Conservation (phyloP, 2,329 filamentous ascomycete genomes). For the Epichloe aotearoae region DNA sequence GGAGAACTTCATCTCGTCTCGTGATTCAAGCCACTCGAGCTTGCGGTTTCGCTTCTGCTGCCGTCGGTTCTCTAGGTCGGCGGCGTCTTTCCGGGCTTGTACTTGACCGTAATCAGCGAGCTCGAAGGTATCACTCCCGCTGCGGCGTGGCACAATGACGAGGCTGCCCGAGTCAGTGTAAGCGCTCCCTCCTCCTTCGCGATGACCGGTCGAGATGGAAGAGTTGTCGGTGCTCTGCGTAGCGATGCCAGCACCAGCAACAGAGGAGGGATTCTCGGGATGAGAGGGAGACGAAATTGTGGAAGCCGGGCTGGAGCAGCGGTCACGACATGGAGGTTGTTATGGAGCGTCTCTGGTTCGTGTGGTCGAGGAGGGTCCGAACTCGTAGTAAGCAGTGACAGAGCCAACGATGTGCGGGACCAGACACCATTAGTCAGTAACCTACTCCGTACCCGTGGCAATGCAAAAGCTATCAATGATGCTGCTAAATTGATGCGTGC, state of each 20-base stretch:
- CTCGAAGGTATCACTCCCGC: conserved; percentile 22
- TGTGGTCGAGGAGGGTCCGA: neutral
- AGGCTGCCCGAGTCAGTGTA: conserved; percentile 1
- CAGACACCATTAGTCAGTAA: neutral
- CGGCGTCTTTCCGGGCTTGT: conserved; percentile 15
- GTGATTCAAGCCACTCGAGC: conserved; percentile 55
- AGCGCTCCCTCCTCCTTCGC: conserved; percentile 24
- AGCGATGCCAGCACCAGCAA: conserved; percentile 16
- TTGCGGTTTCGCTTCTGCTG: conserved; percentile 44
- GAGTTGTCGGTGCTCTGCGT: conserved; percentile 10
- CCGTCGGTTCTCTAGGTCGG: conserved; percentile 21
- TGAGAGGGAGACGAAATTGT: conserved; percentile 21
- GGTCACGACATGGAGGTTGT: conserved; percentile 1
- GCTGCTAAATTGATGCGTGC: too few species aligned
- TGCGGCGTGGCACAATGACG: neutral
- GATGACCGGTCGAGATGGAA: conserved; percentile 12
- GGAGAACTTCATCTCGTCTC: conserved; percentile 97
- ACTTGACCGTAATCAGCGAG: conserved; percentile 27
- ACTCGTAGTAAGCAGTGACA: neutral
- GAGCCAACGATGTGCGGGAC: neutral
- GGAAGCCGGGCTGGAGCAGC: conserved; percentile 9
- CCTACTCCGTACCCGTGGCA: neutral
- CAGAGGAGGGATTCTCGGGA: conserved; percentile 26
- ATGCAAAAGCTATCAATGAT: neutral
- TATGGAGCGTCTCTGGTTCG: conserved; percentile 1